A percentile compares a stretch with the other conserved stretches of the same genome.
Conservation (phyloP, 371 early-diverging fungal genomes). For the Globomyces sp. region DNA sequence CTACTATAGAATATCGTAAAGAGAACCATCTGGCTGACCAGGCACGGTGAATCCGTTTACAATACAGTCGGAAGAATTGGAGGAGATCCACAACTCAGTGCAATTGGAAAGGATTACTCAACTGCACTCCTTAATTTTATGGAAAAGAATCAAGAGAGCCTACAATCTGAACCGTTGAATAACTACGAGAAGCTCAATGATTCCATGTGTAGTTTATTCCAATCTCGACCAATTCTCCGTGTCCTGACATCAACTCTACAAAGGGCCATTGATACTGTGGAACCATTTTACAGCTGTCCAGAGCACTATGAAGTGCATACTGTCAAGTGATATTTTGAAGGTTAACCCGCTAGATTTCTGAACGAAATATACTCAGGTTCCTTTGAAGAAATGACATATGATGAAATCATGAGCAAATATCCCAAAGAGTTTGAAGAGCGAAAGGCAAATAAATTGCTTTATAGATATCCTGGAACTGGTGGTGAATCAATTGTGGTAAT, state of each 20-base stretch:
- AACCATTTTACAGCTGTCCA: conserved; percentile 56
- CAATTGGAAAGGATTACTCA: conserved; percentile 61
- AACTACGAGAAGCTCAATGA: conserved; percentile 35
- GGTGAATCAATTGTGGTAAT: conserved; percentile 70
- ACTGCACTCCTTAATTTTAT: conserved; percentile 67
- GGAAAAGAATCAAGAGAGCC: conserved; percentile 24
- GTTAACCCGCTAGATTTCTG: conserved; percentile 46
- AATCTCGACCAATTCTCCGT: not conserved
- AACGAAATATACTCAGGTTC: conserved; percentile 85
- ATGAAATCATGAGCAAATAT: conserved; percentile 63
- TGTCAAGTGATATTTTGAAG: conserved; percentile 39
- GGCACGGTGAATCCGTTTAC: conserved; percentile 74
- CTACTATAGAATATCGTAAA: conserved; percentile 45
- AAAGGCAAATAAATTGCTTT: conserved; percentile 68
- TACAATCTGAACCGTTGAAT: not conserved
- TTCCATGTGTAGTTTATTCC: not conserved
- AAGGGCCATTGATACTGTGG: conserved; percentile 69
- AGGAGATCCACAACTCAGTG: conserved; percentile 79
- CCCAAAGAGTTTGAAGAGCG: conserved; percentile 69
- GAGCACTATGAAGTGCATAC: conserved; percentile 68
- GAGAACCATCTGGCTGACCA: conserved; percentile 74
- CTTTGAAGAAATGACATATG: conserved; percentile 57
- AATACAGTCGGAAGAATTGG: conserved; percentile 53
- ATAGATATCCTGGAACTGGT: conserved; percentile 82
- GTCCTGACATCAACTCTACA: conserved; percentile 78